phyloP scores from a whole-genome alignment of 2,329 filamentous ascomycete species.

The Chrysosphaeria jannelii region DNA sequence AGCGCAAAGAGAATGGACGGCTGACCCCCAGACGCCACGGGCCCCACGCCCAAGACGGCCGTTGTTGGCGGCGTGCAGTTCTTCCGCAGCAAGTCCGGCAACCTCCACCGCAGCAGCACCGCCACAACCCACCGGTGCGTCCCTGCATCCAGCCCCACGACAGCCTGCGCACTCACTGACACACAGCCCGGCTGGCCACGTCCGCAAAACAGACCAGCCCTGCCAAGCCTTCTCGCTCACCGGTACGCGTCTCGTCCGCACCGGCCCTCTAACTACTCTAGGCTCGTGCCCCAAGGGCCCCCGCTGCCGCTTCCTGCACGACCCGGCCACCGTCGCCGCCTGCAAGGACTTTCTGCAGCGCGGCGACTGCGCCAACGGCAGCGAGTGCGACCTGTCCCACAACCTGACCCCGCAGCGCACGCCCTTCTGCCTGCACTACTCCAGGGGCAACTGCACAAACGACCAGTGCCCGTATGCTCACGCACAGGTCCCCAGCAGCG shows the following conservation, averaged over 20 bases:
- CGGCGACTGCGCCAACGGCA: conserved; percentile 45
- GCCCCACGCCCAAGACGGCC: conserved; percentile 43
- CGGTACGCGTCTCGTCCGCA: no score
- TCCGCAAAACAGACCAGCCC: conserved; percentile 39
- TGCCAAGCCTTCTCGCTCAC: conserved; percentile 45
- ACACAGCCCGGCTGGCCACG: conserved; percentile 16
- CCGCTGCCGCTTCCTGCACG: conserved; percentile 53
- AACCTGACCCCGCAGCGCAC: conserved; percentile 56
- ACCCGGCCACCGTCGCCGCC: conserved; percentile 59
- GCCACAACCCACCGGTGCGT: conserved; percentile 51
- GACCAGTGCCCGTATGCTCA: conserved; percentile 66
- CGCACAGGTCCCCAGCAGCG: conserved; percentile 42
- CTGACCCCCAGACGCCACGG: conserved; percentile 27
- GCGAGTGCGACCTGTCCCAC: conserved; percentile 74
- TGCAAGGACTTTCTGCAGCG: conserved; percentile 71
- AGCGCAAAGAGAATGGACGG: no score
- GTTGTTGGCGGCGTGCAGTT: conserved; percentile 53
- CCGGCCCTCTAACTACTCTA: no score
- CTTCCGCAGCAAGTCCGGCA: conserved; percentile 62
- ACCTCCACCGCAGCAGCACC: conserved; percentile 49
- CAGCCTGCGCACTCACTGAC: no score
- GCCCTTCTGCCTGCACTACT: conserved; percentile 69
- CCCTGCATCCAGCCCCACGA: no score
- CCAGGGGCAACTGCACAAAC: conserved; percentile 73
- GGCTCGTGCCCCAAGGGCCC: conserved; percentile 67